Percentiles rank a stretch among this genome's conserved stretches.
Evolutionary conservation across 2,329 filamentous ascomycete species (phyloP).

Genomic region (Botrytis fabae): DNA sequence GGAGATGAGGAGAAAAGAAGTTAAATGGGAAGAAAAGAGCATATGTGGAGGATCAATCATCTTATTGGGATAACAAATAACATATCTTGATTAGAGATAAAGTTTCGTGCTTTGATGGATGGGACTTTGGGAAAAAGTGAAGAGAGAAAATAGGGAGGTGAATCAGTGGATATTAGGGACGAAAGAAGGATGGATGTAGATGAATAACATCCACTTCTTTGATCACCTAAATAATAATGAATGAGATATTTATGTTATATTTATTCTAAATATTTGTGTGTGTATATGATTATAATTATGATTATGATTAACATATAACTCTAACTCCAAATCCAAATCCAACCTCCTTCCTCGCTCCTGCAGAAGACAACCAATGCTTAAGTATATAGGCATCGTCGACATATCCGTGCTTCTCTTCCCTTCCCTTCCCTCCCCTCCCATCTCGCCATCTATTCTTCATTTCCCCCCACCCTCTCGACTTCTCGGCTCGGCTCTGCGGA

Average conservation of each 20-base stretch:
- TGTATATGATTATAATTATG: too few species aligned
- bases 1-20: neutral
- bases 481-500: too few species aligned
- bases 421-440: too few species aligned
- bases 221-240: constrained; percentile 2
- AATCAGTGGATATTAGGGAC: neutral
- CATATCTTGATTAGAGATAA: constrained; percentile 18
- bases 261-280: neutral
- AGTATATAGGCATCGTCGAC: too few species aligned
- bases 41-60: constrained; percentile 16
- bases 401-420: too few species aligned
- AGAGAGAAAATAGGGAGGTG: neutral
- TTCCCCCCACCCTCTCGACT: too few species aligned
- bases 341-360: too few species aligned
- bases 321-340: too few species aligned
- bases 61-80: constrained; percentile 13
- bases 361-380: too few species aligned
- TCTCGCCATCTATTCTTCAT: too few species aligned
- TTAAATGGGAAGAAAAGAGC: constrained; percentile 1
- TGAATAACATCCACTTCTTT: neutral
- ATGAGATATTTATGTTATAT: neutral
- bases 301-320: too few species aligned
- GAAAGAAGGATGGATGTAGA: neutral
- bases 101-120: neutral
- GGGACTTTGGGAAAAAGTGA: neutral